A percentile compares a stretch with the other conserved stretches of the same genome.
phyloP scores from a whole-genome alignment of 352 stramenopile species.

The Phytopythium vexans region DNA sequence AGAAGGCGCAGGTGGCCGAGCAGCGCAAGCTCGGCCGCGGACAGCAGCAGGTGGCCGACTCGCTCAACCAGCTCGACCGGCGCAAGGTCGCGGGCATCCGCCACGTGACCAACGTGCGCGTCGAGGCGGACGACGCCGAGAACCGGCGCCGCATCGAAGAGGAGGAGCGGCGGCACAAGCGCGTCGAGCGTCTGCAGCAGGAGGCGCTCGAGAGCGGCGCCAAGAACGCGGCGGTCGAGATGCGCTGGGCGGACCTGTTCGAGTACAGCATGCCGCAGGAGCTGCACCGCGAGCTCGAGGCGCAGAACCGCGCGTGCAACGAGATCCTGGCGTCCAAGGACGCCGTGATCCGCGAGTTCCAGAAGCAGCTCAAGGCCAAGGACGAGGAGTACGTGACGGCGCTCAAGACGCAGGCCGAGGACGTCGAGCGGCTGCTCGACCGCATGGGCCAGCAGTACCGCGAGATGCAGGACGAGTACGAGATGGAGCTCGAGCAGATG shows the following conservation, averaged over 20 bases:
- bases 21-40: slow-evolving; percentile 65
- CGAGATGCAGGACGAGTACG: slow-evolving; percentile 93
- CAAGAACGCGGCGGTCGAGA: slow-evolving; percentile 92
- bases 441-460: slow-evolving; percentile 91
- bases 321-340: slow-evolving; percentile 92
- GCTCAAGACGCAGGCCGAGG: slow-evolving; percentile 88
- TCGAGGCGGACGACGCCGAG: slow-evolving; percentile 88
- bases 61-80: slow-evolving; percentile 70
- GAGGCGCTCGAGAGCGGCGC: slow-evolving; percentile 88
- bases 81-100: slow-evolving; percentile 82
- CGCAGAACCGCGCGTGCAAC: slow-evolving; percentile 83
- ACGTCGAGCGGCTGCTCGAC: slow-evolving; percentile 88
- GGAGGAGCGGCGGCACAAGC: slow-evolving; percentile 83
- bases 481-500: slow-evolving; percentile 91
- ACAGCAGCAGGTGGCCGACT: slow-evolving; percentile 75
- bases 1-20: slow-evolving; percentile 59
- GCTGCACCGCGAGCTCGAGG: slow-evolving; percentile 87
- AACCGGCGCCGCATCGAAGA: slow-evolving; percentile 88
- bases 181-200: slow-evolving; percentile 87
- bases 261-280: slow-evolving; percentile 94
- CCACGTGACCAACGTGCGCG: slow-evolving; percentile 89
- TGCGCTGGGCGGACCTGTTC: slow-evolving; percentile 89
- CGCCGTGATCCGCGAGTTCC: slow-evolving; percentile 85
- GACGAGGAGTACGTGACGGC: slow-evolving; percentile 94
- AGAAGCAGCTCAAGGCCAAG: slow-evolving; percentile 90